phyloP scores from a whole-genome alignment of 441 rosid genomes.

The Mallotus japonicus region DNA sequence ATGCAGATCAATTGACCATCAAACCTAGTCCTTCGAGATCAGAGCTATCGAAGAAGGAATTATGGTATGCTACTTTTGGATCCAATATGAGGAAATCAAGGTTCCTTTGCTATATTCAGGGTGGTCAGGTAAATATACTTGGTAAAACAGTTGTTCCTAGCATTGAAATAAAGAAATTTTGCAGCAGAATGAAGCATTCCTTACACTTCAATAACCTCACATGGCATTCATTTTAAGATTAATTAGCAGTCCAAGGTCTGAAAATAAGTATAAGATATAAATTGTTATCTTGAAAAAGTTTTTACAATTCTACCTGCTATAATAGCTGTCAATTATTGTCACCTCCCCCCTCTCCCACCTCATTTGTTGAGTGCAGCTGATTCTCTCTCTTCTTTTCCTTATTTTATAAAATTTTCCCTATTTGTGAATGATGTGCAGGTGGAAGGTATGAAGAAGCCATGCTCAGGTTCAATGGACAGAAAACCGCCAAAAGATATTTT shows the following conservation, averaged over 20 bases:
- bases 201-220: neutral
- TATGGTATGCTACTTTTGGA: constrained; percentile 91
- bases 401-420: neutral
- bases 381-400: neutral
- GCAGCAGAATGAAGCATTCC: neutral
- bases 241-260: neutral
- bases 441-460: constrained; percentile 70
- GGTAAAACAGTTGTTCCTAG: neutral
- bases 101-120: constrained; percentile 84
- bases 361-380: too few species aligned
- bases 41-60: constrained; percentile 57
- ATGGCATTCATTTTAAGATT: neutral
- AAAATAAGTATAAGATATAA: neutral
- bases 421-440: constrained; percentile 35
- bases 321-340: neutral
- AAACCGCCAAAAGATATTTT: constrained; percentile 62
- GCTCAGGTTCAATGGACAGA: constrained; percentile 73
- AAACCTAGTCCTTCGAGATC: constrained; percentile 57
- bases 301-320: neutral
- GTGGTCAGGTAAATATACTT: constrained; percentile 64
- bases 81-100: constrained; percentile 85
- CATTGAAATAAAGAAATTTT: neutral
- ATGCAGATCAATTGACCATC: constrained; percentile 34
- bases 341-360: neutral
- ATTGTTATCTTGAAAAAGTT: too few species aligned